Evolutionary conservation across 371 early-diverging fungal genomes (phyloP), one percentile per base, ranked within the genome.

Genomic region (Mucor sp.): DNA sequence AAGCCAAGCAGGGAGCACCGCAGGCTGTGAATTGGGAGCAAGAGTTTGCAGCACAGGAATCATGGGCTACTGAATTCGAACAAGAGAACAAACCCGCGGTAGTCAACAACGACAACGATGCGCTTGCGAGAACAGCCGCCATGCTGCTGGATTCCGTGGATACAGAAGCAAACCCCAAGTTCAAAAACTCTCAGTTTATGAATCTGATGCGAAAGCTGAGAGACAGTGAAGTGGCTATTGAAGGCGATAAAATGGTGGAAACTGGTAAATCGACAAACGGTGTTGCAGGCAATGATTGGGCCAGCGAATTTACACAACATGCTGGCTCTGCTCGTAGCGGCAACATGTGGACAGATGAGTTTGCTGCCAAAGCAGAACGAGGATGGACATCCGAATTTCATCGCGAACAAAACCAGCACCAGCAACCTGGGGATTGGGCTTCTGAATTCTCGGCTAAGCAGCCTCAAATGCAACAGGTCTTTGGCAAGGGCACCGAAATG

Each of bases 141-240:
- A 81, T 91, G 72, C 81, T 97, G 14, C 70, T 97, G 11, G 90
- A 93, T 53, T 86, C 92, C 7, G 91, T 97, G 6, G 85, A 89
- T 56, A 77, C 74, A 14, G 83, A 91, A 5, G 75, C 83, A 58
- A 96, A 96, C 58, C 95, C 97, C 21, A 97, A 97, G 74, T 95
- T 98, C 71, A 91, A 92, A 70, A 85, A 91, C 57, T 97, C 96
- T 5, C 89, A 92, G 50, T 98, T 98, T 69, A 77, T 97, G 84
- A 84, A 85, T 21, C 85, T 98, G 71, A 96, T 98, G 95, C 85
- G 93, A 48, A 86, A 93, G 63, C 77, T 98, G 55, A 87, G 94
- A 73, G 94, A 98, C 74, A 87, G 91, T 30, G 90, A 96, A 75
- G 86, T 94, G 0, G 85, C 87, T 0, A 91, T 97, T 63, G 92